Evolutionary conservation across 2,329 filamentous ascomycete genomes (phyloP), one percentile per base, ranked within the genome.

Genomic region (Chalara sp.): DNA sequence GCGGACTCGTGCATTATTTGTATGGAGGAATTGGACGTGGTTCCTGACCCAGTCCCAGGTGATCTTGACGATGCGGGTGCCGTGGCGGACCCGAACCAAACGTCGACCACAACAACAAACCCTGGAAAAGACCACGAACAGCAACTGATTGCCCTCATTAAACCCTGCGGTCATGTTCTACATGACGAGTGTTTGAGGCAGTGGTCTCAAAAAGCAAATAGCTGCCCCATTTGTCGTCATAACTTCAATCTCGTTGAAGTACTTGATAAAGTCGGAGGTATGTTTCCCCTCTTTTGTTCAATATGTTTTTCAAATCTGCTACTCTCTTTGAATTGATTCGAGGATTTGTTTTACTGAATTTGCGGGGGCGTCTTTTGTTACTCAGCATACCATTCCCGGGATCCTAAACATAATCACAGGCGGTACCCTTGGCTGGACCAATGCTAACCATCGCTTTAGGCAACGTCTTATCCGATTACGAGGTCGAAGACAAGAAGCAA

Each of bases 171-270:
- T 52, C 95, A 99, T 74, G 80, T 91, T 61, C 76, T 99, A 61
- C 93, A 99, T 72, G 86, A 99, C 72, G 83, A 86, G 48, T 99
- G 93, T 69, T 78, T 99, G 60, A 86, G 87, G 61, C 89, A 90
- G 60, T 99, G 93, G 93, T 89, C 92, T 44, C 89, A 95, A 70
- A 87, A 95, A 68, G 92, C 93, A 57, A 99, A 97, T 71, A 96
- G 91, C 67, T 99, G 93, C 69, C 93, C 93, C 44, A 96, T 99
- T 68, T 99, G 93, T 71, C 87, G 93, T 60, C 87, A 89, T 62
- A 83, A 80, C 56, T 97, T 99, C 74, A 92, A 97, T 70, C 73
- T 86, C 61, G 91, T 99, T 58, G 83, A 93, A 66, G 83, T 99
- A 55, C 86, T 86, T 68, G 82, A 87, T 64, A 81, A 78, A 59